A percentile compares a stretch with the other conserved stretches of the same genome.
Conservation (phyloP, 2,329 filamentous ascomycete genomes). For the Aspergillus eucalypticola region DNA sequence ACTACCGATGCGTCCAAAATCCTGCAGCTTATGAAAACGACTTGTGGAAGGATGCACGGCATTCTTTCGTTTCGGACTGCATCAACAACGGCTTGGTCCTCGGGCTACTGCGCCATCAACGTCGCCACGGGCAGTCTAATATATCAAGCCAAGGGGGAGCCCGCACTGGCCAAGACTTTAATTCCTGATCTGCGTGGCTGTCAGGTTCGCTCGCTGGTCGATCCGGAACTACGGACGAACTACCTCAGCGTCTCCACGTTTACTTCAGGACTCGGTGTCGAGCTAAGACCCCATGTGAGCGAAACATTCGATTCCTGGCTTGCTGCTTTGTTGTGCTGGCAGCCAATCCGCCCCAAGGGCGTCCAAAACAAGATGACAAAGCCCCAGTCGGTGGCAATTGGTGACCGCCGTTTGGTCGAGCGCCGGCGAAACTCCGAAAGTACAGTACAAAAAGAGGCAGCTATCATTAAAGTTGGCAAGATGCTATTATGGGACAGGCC, state of each 20-base stretch:
- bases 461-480: slow-evolving; percentile 94
- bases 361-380: slow-evolving; percentile 54
- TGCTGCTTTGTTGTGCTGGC: slow-evolving; percentile 54
- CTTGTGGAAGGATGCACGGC: slow-evolving; percentile 54
- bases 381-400: slow-evolving; percentile 47
- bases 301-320: slow-evolving; percentile 56
- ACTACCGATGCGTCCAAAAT: slow-evolving; percentile 51
- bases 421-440: slow-evolving; percentile 49
- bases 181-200: slow-evolving; percentile 53
- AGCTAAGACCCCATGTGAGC: slow-evolving; percentile 50
- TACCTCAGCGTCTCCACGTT: slow-evolving; percentile 53
- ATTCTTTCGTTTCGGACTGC: slow-evolving; percentile 53
- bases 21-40: slow-evolving; percentile 54
- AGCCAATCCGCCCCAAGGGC: slow-evolving; percentile 52
- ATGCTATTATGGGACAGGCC: slow-evolving; percentile 89
- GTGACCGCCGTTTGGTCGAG: slow-evolving; percentile 45
- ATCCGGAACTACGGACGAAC: slow-evolving; percentile 46
- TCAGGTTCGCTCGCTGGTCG: slow-evolving; percentile 50
- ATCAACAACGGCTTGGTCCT: slow-evolving; percentile 48
- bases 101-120: slow-evolving; percentile 54
- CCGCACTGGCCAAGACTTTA: slow-evolving; percentile 49
- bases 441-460: slow-evolving; percentile 65
- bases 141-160: slow-evolving; percentile 53
- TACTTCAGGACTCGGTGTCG: slow-evolving; percentile 49
- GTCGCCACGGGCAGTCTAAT: slow-evolving; percentile 53